Conservation (phyloP, 164 flowering plant genomes). For the Euptelea pleiosperma region DNA sequence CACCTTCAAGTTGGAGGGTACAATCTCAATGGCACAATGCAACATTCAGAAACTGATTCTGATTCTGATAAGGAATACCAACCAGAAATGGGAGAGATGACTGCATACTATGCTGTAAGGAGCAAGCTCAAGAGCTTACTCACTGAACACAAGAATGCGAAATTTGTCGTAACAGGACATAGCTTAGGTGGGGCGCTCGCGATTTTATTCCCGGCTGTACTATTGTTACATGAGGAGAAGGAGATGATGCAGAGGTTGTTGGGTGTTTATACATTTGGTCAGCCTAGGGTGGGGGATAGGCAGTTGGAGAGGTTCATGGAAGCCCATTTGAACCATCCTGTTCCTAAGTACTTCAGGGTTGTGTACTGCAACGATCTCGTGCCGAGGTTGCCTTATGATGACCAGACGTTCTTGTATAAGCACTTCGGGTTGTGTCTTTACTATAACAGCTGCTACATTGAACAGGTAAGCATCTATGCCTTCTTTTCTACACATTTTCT, state of each 20-base stretch:
- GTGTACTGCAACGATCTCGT: constrained; percentile 80
- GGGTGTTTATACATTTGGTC: constrained; percentile 72
- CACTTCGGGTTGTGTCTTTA: constrained; percentile 75
- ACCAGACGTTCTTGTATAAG: constrained; percentile 60
- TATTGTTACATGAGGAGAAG: constrained; percentile 51
- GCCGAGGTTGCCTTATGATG: constrained; percentile 71
- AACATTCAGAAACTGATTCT: too few relatives aligned
- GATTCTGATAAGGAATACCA: too few relatives aligned
- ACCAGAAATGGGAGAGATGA: constrained; percentile 37
- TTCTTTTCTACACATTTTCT: not conserved
- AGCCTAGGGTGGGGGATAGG: constrained; percentile 63
- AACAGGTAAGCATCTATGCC: constrained; percentile 33
- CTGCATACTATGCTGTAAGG: constrained; percentile 57
- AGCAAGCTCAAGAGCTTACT: constrained; percentile 47
- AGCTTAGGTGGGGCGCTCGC: constrained; percentile 87
- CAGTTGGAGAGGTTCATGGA: constrained; percentile 54
- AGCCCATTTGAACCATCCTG: constrained; percentile 37
- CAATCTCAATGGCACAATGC: not conserved
- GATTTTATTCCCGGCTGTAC: constrained; percentile 55
- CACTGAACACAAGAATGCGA: constrained; percentile 53
- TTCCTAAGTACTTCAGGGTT: constrained; percentile 51
- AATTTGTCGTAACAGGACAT: constrained; percentile 72
- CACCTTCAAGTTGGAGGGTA: constrained; percentile 27
- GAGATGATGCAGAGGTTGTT: constrained; percentile 45
- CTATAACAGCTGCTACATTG: constrained; percentile 55